Evolutionary conservation across 75 land plant species (phyloP).

Genomic region (Ceratopteris richardii): DNA sequence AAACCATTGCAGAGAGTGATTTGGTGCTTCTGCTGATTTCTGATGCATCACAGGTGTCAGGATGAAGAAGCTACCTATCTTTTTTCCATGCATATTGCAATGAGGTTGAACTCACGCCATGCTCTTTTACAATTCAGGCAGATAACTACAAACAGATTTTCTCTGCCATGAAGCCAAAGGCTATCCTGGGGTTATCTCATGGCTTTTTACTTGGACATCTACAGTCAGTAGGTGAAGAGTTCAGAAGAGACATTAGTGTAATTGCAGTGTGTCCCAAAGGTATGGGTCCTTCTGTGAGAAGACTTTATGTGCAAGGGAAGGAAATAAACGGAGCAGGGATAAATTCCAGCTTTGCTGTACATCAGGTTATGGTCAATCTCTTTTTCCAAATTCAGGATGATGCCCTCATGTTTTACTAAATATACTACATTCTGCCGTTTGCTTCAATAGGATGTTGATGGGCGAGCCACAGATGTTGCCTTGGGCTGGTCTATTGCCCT

Average conservation of each 20-base stretch:
- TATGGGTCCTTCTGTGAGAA: constrained; percentile 96
- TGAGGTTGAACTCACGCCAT: too few species aligned
- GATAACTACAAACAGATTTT: constrained; percentile 81
- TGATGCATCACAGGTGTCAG: constrained; percentile 89
- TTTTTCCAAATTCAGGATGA: too few species aligned
- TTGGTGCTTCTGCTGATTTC: constrained; percentile 82
- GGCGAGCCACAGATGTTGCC: constrained; percentile 90
- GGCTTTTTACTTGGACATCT: constrained; percentile 94
- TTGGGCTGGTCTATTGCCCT: constrained; percentile 92
- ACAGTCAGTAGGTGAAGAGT: constrained; percentile 71
- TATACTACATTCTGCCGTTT: too few species aligned
- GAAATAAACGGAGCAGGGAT: constrained; percentile 98
- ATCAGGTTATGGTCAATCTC: constrained; percentile 72
- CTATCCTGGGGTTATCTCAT: constrained; percentile 90
- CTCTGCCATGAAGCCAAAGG: constrained; percentile 91
- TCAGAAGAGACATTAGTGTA: constrained; percentile 89
- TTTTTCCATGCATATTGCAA: too few species aligned
- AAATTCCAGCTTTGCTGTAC: constrained; percentile 95
- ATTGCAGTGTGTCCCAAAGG: constrained; percentile 98
- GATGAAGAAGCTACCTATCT: too few species aligned
- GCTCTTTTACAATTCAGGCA: constrained; percentile 49
- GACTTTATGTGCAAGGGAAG: constrained; percentile 95
- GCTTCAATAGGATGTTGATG: constrained; percentile 94
- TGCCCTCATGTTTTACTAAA: too few species aligned
- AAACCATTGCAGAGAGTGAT: constrained; percentile 84